phyloP scores from a whole-genome alignment of 1,139 yeast species.

The Suhomyces yuchorum region DNA sequence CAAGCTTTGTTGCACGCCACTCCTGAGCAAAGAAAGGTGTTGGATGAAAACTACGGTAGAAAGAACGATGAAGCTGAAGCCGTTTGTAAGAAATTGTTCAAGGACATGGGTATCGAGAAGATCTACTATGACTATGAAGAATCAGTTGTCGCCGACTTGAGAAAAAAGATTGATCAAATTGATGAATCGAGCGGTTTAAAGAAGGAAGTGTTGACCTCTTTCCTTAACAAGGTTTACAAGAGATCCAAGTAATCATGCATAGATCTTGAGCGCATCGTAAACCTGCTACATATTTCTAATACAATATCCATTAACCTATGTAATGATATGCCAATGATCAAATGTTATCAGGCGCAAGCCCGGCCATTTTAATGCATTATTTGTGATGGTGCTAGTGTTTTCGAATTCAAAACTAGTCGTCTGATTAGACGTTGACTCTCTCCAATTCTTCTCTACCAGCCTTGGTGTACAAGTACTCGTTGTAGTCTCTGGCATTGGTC shows the following conservation, averaged over 20 bases:
- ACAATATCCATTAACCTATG: slow-evolving; percentile 4
- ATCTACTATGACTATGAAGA: slow-evolving; percentile 85
- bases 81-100: slow-evolving; percentile 71
- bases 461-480: slow-evolving; percentile 94
- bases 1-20: slow-evolving; percentile 81
- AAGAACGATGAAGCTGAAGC: slow-evolving; percentile 73
- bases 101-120: slow-evolving; percentile 69
- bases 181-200: slow-evolving; percentile 95
- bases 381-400: not conserved
- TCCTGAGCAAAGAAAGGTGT: slow-evolving; percentile 76
- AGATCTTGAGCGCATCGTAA: not conserved
- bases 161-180: slow-evolving; percentile 60
- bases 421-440: slow-evolving; percentile 64
- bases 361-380: not conserved
- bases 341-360: not conserved
- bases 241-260: slow-evolving; percentile 64
- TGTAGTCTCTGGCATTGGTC: slow-evolving; percentile 87
- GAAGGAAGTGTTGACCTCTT: slow-evolving; percentile 76
- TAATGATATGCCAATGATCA: slow-evolving; percentile 6
- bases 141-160: slow-evolving; percentile 63
- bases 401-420: not conserved
- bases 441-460: slow-evolving; percentile 95
- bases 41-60: slow-evolving; percentile 89
- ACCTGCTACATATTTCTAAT: slow-evolving; percentile 1
- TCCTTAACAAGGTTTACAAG: slow-evolving; percentile 90